Evolutionary conservation across 2,329 filamentous ascomycete genomes (phyloP), one percentile per base, ranked within the genome.

Genomic region (Neodidymelliopsis sp.): DNA sequence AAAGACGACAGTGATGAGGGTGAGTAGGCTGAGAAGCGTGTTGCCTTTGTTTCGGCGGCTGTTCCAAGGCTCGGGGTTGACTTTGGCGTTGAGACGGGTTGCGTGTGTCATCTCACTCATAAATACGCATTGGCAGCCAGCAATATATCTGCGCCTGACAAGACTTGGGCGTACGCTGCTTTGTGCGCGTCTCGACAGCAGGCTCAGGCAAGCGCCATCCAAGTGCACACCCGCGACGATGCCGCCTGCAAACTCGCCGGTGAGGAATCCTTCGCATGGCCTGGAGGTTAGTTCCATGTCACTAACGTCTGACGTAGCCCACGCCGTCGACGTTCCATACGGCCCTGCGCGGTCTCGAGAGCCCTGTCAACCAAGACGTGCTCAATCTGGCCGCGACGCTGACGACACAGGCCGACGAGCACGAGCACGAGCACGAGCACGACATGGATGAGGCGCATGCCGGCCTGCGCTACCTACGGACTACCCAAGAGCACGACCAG

Each of bases 361-460:
- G 75, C 58, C 76, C 80, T 36, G 75, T 79, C 27, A 56, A 60
- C 48, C 59, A 62, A 22, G 58, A 62, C 50, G 63, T 66, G 28
- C 73, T 78, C 43, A 77, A 80, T 58, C 72, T 81, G 48, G 77
- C 79, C 40, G 68, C 76, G 29, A 80, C 78, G 34, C 70, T 81
- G 27, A 76, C 74, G 47, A 77, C 72, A 12, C 69, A 72, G 48
- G 70, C 71, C 58, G 74, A 80, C 53, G 74, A 71, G 31, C n/a
- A 9, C 8, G 29, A 18, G 13, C 8, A 11, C 29, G 76, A 76
- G 54, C 72, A 77, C 53, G 74, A 71, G 44, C 76, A 77, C 59
- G 74, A 79, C 50, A 74, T 72, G 45, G 69, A 58, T 42, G 53
- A 43, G 22, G 10, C 36, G 6, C 36, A 20, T 15, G 34, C 48